A percentile compares a stretch with the other conserved stretches of the same genome.
Evolutionary conservation across 2,329 filamentous ascomycete species (phyloP).

Genomic region (Monosporascus sp.): DNA sequence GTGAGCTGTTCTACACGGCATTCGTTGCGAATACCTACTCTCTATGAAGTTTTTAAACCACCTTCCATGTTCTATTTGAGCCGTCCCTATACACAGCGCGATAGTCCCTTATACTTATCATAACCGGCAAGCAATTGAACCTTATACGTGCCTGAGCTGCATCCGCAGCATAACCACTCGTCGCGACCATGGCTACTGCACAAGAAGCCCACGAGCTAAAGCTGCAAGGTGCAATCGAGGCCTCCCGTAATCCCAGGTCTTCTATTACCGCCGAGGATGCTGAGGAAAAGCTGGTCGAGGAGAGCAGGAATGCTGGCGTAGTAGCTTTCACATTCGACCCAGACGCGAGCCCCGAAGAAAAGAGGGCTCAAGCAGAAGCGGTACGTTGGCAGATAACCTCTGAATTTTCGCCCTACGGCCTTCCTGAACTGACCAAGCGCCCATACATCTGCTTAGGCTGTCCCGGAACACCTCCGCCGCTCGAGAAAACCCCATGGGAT

Average conservation of each 20-base stretch:
- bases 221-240: conserved; percentile 73
- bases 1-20: too few relatives aligned
- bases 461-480: conserved; percentile 61
- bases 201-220: conserved; percentile 61
- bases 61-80: too few relatives aligned
- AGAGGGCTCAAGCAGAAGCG: conserved; percentile 71
- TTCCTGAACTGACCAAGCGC: conserved; percentile 10
- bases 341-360: conserved; percentile 75
- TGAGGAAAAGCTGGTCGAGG: conserved; percentile 66
- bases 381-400: conserved; percentile 45
- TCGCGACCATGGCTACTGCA: conserved; percentile 26
- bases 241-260: conserved; percentile 66
- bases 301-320: conserved; percentile 74
- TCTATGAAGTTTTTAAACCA: too few relatives aligned
- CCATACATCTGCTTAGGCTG: conserved; percentile 38
- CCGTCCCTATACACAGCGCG: too few relatives aligned
- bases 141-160: conserved; percentile 16
- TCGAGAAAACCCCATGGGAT: conserved; percentile 57
- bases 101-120: too few relatives aligned
- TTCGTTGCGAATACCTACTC: too few relatives aligned
- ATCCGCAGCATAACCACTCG: conserved; percentile 17
- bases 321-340: conserved; percentile 84
- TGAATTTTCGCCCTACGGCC: conserved; percentile 6
- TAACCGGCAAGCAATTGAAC: neutral
- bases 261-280: conserved; percentile 64